Evolutionary conservation across 495 filamentous ascomycete species (phyloP).

Genomic region (Zalerion maritima): DNA sequence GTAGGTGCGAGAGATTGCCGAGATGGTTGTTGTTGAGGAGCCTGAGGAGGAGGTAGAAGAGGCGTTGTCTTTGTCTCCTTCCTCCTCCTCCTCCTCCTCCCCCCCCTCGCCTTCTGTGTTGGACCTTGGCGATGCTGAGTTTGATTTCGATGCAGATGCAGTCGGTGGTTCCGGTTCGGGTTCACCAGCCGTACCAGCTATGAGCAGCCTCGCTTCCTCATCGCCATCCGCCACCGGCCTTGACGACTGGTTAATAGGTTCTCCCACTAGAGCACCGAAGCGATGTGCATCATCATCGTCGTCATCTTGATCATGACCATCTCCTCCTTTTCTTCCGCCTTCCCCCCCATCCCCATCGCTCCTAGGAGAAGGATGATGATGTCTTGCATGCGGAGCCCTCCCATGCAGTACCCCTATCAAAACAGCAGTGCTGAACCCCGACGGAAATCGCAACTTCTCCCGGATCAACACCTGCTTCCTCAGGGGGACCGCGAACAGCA

Average conservation of each 20-base stretch:
- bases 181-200: no score
- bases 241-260: no score
- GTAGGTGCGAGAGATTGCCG: no score
- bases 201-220: no score
- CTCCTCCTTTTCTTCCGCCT: conserved; percentile 5
- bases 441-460: conserved; percentile 87
- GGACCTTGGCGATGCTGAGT: no score
- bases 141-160: no score
- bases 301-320: conserved; percentile 7
- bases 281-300: conserved; percentile 1
- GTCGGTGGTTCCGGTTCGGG: no score
- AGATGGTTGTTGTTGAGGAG: no score
- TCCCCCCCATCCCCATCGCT: conserved; percentile 6
- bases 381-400: conserved; percentile 11
- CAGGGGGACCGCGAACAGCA: conserved; percentile 84
- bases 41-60: no score
- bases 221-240: no score
- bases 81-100: conserved; percentile 7
- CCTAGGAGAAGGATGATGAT: conserved; percentile 9
- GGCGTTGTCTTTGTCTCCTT: conserved; percentile 7
- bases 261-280: no score
- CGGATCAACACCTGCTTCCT: conserved; percentile 79
- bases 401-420: conserved; percentile 85
- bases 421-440: conserved; percentile 85
- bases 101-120: conserved; percentile 2